A percentile compares a stretch with the other conserved stretches of the same genome.
These are phyloP conservation scores for Geotrichum europaeum DNA, from an alignment of 1,139 yeast genomes.

Conservation along the genomic window DNA sequence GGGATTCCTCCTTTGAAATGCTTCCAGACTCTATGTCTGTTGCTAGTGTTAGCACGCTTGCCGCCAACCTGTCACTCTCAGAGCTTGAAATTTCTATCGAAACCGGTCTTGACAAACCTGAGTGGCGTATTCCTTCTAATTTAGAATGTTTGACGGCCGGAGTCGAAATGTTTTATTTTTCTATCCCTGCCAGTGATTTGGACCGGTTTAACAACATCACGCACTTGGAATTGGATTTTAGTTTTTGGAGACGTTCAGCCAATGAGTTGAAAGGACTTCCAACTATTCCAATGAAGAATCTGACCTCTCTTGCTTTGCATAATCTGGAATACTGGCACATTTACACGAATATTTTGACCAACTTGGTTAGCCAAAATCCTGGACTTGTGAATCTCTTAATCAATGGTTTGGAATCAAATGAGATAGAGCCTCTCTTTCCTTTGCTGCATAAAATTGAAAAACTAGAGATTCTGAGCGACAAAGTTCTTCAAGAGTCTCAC, in stretches of 20 bases:
- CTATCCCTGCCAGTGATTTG: not conserved
- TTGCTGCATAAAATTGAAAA: not conserved
- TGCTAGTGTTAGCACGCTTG: not conserved
- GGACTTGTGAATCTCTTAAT: not conserved
- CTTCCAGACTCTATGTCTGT: not conserved
- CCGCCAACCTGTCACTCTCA: not conserved
- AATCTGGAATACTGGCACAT: not conserved
- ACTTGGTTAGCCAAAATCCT: not conserved
- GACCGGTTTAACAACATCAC: constrained; percentile 2
- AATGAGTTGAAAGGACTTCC: not conserved
- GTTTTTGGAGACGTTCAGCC: not conserved
- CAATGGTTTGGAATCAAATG: not conserved
- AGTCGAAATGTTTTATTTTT: not conserved
- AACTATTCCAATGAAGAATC: not conserved
- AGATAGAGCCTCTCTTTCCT: not conserved
- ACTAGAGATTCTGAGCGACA: not conserved
- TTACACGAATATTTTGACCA: not conserved
- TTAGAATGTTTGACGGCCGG: constrained; percentile 5
- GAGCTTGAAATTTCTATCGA: constrained; percentile 4
- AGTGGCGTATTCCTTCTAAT: not conserved
- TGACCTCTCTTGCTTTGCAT: constrained; percentile 3
- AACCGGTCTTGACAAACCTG: not conserved
- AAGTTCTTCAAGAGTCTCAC: not conserved
- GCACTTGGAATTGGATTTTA: not conserved
- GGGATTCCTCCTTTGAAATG: constrained; percentile 1